These are phyloP conservation scores for Ophiostoma piceae DNA, from an alignment of 2,329 filamentous ascomycete species.

Conservation along the genomic window DNA sequence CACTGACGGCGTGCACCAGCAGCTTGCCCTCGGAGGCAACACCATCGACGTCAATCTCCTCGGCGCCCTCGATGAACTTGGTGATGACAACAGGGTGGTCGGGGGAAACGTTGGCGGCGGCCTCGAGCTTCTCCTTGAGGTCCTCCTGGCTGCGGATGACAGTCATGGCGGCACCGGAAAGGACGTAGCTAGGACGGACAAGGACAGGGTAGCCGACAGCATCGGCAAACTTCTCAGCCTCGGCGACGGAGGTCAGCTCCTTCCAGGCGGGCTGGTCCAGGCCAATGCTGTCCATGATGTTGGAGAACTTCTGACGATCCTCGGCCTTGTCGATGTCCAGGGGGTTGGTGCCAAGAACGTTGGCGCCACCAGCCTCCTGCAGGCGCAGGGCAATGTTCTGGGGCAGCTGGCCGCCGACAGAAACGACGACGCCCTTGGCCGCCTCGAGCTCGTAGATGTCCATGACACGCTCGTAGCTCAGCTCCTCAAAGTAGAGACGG, in stretches of 20 bases:
- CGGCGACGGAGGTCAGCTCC: constrained; percentile 83
- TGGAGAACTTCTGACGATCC: constrained; percentile 96
- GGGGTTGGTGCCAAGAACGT: constrained; percentile 87
- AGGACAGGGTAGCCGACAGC: constrained; percentile 89
- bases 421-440: constrained; percentile 83
- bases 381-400: constrained; percentile 96
- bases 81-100: constrained; percentile 98
- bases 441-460: constrained; percentile 94
- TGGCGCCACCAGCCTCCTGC: constrained; percentile 84
- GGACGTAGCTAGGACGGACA: constrained; percentile 89
- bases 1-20: constrained; percentile 84
- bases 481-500: constrained; percentile 90
- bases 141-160: constrained; percentile 85
- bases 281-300: constrained; percentile 93
- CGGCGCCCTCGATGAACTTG: constrained; percentile 94
- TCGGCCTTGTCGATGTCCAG: constrained; percentile 96
- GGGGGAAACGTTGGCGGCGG: constrained; percentile 82
- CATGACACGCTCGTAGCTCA: constrained; percentile 96
- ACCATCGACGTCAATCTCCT: constrained; percentile 95
- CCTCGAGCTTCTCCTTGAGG: constrained; percentile 89
- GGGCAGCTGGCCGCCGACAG: constrained; percentile 89
- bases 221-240: constrained; percentile 80
- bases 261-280: constrained; percentile 98
- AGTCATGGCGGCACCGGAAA: constrained; percentile 97
- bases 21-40: constrained; percentile 83